Percentiles rank a stretch among this genome's conserved stretches.
Conservation (phyloP, 2,329 filamentous ascomycete genomes). For the Nemania sp. region DNA sequence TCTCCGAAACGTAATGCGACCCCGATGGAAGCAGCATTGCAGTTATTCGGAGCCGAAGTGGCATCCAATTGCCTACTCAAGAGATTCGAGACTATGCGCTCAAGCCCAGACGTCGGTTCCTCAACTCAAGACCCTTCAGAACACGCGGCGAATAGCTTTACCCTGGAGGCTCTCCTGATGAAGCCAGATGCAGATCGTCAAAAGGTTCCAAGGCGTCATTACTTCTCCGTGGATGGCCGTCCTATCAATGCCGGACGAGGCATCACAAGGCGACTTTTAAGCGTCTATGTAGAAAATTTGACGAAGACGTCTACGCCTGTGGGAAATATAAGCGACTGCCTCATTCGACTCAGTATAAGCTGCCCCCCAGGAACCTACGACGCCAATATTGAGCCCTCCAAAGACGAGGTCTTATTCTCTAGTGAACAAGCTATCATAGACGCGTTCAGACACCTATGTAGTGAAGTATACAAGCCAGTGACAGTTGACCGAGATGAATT, state of each 20-base stretch:
- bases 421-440: constrained; percentile 53
- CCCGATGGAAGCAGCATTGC: constrained; percentile 62
- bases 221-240: constrained; percentile 70
- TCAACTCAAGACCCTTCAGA: constrained; percentile 3
- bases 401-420: constrained; percentile 72
- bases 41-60: constrained; percentile 63
- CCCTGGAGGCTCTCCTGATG: constrained; percentile 63
- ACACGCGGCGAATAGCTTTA: constrained; percentile 42
- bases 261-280: constrained; percentile 62
- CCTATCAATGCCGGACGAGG: constrained; percentile 62
- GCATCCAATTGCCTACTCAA: constrained; percentile 58
- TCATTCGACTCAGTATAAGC: constrained; percentile 65
- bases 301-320: constrained; percentile 3
- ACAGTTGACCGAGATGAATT: not conserved
- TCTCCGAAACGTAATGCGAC: constrained; percentile 56
- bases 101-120: constrained; percentile 13
- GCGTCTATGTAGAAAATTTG: constrained; percentile 58
- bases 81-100: constrained; percentile 21
- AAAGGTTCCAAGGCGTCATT: constrained; percentile 57
- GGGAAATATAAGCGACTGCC: constrained; percentile 52
- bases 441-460: constrained; percentile 53
- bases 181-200: constrained; percentile 50
- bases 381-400: constrained; percentile 71
- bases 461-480: constrained; percentile 43
- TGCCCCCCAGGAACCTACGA: constrained; percentile 70